These are phyloP conservation scores for Penicillium psychrosexuale DNA, from an alignment of 2,329 filamentous ascomycete genomes.

Conservation along the genomic window DNA sequence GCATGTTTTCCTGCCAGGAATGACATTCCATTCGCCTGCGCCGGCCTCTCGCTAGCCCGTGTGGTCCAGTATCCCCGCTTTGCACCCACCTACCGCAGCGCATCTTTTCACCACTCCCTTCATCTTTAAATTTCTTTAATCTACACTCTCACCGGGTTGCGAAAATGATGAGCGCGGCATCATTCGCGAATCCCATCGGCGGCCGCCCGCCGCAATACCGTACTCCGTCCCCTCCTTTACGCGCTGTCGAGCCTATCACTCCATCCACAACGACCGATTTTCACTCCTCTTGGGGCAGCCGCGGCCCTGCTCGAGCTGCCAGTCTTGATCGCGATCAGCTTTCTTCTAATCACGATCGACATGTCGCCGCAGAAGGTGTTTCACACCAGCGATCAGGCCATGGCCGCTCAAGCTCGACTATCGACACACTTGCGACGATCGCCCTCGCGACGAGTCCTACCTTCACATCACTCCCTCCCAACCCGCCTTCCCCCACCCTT, in stretches of 20 bases:
- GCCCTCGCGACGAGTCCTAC: constrained; percentile 50
- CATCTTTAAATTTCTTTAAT: constrained; percentile 10
- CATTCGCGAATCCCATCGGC: constrained; percentile 36
- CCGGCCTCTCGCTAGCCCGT: constrained; percentile 41
- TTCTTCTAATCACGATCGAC: constrained; percentile 21
- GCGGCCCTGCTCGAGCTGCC: constrained; percentile 24
- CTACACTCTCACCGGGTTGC: constrained; percentile 10
- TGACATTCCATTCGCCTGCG: constrained; percentile 39
- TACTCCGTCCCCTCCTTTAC: constrained; percentile 47
- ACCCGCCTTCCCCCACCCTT: constrained; percentile 29
- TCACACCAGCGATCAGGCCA: constrained; percentile 37
- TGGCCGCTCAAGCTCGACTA: constrained; percentile 46
- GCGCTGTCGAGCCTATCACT: constrained; percentile 47
- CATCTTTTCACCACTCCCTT: constrained; percentile 25
- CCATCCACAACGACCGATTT: constrained; percentile 34
- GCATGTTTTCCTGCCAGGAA: constrained; percentile 36
- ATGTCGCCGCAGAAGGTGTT: constrained; percentile 19
- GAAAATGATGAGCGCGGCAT: constrained; percentile 41
- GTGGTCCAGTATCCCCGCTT: constrained; percentile 44
- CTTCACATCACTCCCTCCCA: constrained; percentile 37
- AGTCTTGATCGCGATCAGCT: constrained; percentile 25
- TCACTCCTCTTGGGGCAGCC: constrained; percentile 31
- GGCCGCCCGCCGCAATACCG: constrained; percentile 44
- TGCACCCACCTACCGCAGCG: constrained; percentile 38
- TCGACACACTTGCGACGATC: constrained; percentile 51